phyloP scores from a whole-genome alignment of 2,329 filamentous ascomycete genomes.

The Fusarium hostae region DNA sequence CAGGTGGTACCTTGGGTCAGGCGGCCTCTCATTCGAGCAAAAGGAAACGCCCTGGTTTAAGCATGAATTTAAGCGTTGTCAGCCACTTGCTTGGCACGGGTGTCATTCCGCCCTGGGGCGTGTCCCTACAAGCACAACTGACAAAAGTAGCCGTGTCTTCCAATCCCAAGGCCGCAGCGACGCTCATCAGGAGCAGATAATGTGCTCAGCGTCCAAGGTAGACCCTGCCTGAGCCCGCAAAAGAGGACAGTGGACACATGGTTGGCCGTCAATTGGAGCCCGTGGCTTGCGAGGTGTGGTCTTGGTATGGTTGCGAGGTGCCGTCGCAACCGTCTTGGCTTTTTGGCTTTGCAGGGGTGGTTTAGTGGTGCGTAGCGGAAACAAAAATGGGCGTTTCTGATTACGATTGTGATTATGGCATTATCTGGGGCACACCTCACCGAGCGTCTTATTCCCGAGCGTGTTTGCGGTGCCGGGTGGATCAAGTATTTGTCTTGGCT shows the following conservation, averaged over 20 bases:
- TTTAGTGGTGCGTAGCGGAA: conserved; percentile 4
- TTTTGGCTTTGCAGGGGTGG: conserved; percentile 47
- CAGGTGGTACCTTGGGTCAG: conserved; percentile 35
- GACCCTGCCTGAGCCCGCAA: conserved; percentile 20
- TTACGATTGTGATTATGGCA: conserved; percentile 1
- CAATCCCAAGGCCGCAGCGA: conserved; percentile 27
- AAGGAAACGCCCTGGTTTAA: conserved; percentile 53
- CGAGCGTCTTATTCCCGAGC: conserved; percentile 43
- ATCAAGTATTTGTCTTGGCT: conserved; percentile 29
- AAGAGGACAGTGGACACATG: conserved; percentile 33
- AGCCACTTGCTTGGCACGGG: conserved; percentile 57
- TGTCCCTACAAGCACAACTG: conserved; percentile 14
- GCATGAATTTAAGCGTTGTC: conserved; percentile 63
- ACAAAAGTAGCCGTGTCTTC: background rate
- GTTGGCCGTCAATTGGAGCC: conserved; percentile 36
- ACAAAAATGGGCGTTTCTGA: conserved; percentile 34
- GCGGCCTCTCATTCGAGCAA: conserved; percentile 35
- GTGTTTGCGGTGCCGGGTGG: conserved; percentile 45
- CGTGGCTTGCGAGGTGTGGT: conserved; percentile 44
- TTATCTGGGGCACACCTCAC: conserved; percentile 41
- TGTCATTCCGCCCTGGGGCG: conserved; percentile 39
- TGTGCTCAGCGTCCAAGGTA: conserved; percentile 7
- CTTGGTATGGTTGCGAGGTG: conserved; percentile 50
- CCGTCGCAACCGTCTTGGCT: conserved; percentile 55
- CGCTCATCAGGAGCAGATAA: conserved; percentile 1